Evolutionary conservation across 306 rosid species (phyloP), one percentile per base, ranked within the genome.

Genomic region (Pueraria montana): DNA sequence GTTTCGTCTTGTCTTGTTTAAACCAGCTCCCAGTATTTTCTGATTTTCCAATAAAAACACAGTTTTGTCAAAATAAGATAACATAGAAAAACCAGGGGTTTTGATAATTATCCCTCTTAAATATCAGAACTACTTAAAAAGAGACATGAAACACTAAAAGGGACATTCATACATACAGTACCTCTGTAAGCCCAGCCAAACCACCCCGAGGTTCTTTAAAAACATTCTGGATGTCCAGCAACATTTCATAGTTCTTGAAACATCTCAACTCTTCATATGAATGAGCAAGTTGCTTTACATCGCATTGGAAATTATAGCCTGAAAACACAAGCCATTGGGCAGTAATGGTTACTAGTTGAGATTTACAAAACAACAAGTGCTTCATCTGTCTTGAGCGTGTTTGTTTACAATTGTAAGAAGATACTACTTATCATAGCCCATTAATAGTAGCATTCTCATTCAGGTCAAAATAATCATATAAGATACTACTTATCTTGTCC

Each of bases 251-350:
- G 81, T 82, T 90, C 85, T 90, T 92, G 92, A 96, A 96, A 89
- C 98, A 96, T 79, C 79, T 77, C 62, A 96, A 87, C 4, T 91
- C 91, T 82, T 49, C 90, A 73, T 96, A 96, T 8, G 99, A 91
- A 56, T 74, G 87, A 84, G 95, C 93, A 83, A 96, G 91, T 70
- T 96, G 99, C 89, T 83, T 92, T 72, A 86, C 88, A 82, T 96
- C 98, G 77, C 98, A 96, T 61, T 89, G 89, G 89, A 94, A 94
- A 85, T 92, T 96, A 85, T 96, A 96, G 38, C 98, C 99, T 96
- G 89, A 84, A 84, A 85, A 75, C 73, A 86, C 52, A 85, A 74
- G 70, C 36, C 86, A 88, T 53, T 59, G 56, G 68, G 58, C 43
- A 88, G 45, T 55, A 70, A 70, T 36, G 74, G 65, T 85, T 76